Base-by-base conservation (phyloP, 2,329 filamentous ascomycete genomes). In the Truncatella angustata region DNA sequence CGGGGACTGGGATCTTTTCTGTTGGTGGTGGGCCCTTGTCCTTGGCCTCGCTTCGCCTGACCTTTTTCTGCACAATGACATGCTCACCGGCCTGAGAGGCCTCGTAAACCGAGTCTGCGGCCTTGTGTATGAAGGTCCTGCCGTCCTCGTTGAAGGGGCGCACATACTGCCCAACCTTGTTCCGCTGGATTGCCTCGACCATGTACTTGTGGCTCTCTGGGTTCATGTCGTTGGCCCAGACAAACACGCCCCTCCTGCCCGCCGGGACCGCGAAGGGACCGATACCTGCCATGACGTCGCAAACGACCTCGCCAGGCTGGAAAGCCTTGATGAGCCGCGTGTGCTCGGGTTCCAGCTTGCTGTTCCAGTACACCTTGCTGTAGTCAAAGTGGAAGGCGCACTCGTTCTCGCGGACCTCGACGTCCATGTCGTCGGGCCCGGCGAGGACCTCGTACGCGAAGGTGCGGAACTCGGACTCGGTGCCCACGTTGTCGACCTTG, bases 321-420 rank as follows among this genome's bases (percentile, higher is more conserved):
- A 97, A 97, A 50, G 86, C 73, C 49, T 80, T 75, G 54, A 93
- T 84, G 14, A 97, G 76, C 3, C 94, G 81, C 58, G 87, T 84
- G 71, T 99, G 94, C 71, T 99, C 94, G 1, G 85, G 89, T 63
- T 95, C 87, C 12, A 99, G 82, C 60, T 93, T 86, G 63, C 86
- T 91, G 72, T 99, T 99, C 93, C 93, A 99, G 77, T 99, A 99
- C 4, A 99, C 94, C 61, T 95, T 95, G 56, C 88, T 84, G 70
- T 96, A 99, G 74, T 99, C 90, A 70, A 99, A 97, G 51, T 79
- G 79, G 74, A 96, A 99, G n/a, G 79, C 75, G 73, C 94, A 97
- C 55, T 85, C 82, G 62, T 89, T 87, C 72, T 97, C 91, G 58
- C 82, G 84, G 49, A 94, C 81, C 56, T 89, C 83, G 50, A 99